A percentile compares a stretch with the other conserved stretches of the same genome.
Evolutionary conservation across 768 basidiomycete genomes (phyloP).

Genomic region (Phylloporus arenicola): DNA sequence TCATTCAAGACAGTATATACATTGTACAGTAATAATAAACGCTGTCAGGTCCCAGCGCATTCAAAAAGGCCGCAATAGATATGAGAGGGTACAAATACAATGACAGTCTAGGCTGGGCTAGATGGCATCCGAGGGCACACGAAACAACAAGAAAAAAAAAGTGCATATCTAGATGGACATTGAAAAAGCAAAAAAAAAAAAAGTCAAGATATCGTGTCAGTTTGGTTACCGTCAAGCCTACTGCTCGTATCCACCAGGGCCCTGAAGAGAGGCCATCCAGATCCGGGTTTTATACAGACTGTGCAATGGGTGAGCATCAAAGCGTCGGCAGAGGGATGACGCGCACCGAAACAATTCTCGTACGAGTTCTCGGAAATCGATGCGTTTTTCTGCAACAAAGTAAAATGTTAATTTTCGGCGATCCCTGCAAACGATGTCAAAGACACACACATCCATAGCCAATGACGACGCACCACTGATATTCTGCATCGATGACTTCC

Average conservation of each 20-base stretch:
- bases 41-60: not conserved
- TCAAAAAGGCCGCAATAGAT: conserved; percentile 15
- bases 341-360: conserved; percentile 83
- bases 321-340: not conserved
- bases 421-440: conserved; percentile 55
- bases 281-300: conserved; percentile 92
- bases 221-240: conserved; percentile 23
- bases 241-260: conserved; percentile 40
- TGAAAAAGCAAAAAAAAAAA: not conserved
- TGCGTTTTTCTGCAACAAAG: conserved; percentile 92
- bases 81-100: conserved; percentile 24
- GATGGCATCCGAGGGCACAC: conserved; percentile 19
- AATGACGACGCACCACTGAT: conserved; percentile 73
- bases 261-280: conserved; percentile 88
- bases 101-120: conserved; percentile 29
- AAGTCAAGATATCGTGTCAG: conserved; percentile 23
- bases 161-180: conserved; percentile 30
- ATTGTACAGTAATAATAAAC: conserved; percentile 29
- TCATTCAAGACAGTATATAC: conserved; percentile 12
- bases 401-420: conserved; percentile 98
- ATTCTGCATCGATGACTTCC: conserved; percentile 98
- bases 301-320: conserved; percentile 2
- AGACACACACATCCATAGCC: not conserved
- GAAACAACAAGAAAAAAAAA: not conserved
- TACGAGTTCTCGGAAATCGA: conserved; percentile 95